Evolutionary conservation across 768 basidiomycete genomes (phyloP).

Genomic region (Neoboletus magnificus): DNA sequence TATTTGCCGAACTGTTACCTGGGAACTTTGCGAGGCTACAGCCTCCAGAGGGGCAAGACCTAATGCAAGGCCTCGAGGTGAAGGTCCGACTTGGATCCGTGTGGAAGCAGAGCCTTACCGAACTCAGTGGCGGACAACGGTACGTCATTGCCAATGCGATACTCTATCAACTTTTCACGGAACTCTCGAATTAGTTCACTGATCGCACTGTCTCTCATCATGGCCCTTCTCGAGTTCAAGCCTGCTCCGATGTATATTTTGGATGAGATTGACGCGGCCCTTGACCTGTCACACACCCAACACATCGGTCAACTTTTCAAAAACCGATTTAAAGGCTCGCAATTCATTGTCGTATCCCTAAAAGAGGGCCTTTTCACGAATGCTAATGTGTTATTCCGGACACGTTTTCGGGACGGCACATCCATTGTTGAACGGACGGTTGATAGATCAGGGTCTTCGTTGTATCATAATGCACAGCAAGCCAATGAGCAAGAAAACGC

Average conservation of each 20-base stretch:
- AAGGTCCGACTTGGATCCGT: conserved; percentile 93
- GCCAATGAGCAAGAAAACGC: conserved; percentile 5
- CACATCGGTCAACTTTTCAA: conserved; percentile 98
- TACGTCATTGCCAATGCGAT: conserved; percentile 34
- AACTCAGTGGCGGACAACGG: conserved; percentile 96
- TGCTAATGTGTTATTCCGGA: conserved; percentile 92
- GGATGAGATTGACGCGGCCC: conserved; percentile 97
- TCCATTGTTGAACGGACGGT: conserved; percentile 82
- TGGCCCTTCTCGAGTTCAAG: conserved; percentile 99
- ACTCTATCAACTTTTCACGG: background rate
- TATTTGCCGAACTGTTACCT: conserved; percentile 92
- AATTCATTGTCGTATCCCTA: conserved; percentile 96
- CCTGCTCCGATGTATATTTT: conserved; percentile 99
- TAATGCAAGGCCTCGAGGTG: conserved; percentile 95
- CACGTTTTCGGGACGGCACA: conserved; percentile 92
- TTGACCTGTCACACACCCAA: conserved; percentile 94
- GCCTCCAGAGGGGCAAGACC: conserved; percentile 88
- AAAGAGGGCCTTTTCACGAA: conserved; percentile 98
- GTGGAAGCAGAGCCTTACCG: conserved; percentile 97
- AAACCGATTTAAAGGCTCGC: conserved; percentile 94
- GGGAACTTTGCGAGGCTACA: conserved; percentile 96
- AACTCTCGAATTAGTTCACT: conserved; percentile 63
- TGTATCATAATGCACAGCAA: conserved; percentile 31
- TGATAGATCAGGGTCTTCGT: conserved; percentile 53
- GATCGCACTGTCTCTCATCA: conserved; percentile 96